A percentile compares a stretch with the other conserved stretches of the same genome.
These are phyloP conservation scores for Nematocida parisii DNA, from an alignment of 371 early-diverging fungal genomes.

Conservation along the genomic window DNA sequence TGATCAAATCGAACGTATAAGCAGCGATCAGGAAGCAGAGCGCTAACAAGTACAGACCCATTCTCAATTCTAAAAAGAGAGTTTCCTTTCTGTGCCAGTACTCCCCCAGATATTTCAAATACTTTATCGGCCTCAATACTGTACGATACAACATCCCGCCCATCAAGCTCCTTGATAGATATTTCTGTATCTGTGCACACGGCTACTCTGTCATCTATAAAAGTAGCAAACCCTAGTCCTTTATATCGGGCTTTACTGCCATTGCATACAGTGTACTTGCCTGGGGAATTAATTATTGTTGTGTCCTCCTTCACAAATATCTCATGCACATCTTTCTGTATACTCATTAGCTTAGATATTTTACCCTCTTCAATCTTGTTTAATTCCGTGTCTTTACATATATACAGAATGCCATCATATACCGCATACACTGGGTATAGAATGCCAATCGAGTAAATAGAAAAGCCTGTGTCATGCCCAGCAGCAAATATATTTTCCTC, in stretches of 20 bases:
- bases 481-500: conserved; percentile 68
- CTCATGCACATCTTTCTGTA: conserved; percentile 31
- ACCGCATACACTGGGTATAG: conserved; percentile 83
- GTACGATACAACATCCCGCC: conserved; percentile 41
- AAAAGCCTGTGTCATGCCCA: conserved; percentile 90
- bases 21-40: conserved; percentile 10
- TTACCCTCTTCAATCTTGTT: conserved; percentile 42
- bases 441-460: conserved; percentile 89
- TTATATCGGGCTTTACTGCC: conserved; percentile 6
- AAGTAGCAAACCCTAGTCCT: conserved; percentile 33
- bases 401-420: conserved; percentile 24
- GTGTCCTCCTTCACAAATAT: conserved; percentile 34
- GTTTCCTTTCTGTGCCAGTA: conserved; percentile 36
- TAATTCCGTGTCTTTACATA: conserved; percentile 35
- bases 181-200: conserved; percentile 37
- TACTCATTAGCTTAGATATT: conserved; percentile 10
- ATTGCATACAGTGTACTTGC: not conserved
- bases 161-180: conserved; percentile 42
- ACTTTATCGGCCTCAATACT: conserved; percentile 21
- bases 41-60: conserved; percentile 15
- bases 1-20: conserved; percentile 2
- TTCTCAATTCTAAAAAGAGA: conserved; percentile 16
- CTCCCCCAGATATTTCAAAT: conserved; percentile 19
- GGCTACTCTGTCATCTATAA: not conserved
- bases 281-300: conserved; percentile 49